A percentile compares a stretch with the other conserved stretches of the same genome.
phyloP scores from a whole-genome alignment of 164 flowering plant genomes.

The Magnolia officinalis region DNA sequence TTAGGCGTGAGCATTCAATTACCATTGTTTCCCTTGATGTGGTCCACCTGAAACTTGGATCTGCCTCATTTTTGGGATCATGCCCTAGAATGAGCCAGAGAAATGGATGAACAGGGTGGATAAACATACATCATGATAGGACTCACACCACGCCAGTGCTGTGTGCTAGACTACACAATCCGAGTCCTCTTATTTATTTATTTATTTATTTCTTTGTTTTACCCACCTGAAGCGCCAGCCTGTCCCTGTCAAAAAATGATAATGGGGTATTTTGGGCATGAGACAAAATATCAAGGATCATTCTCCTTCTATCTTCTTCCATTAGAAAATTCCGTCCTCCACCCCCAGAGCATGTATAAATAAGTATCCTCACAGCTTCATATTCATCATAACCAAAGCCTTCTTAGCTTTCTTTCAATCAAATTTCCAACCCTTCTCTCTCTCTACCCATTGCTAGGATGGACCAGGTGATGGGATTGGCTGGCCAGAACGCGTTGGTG shows the following conservation, averaged over 20 bases:
- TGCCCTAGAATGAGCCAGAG: too few relatives aligned
- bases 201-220: too few relatives aligned
- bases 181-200: too few relatives aligned
- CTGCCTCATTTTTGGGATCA: too few relatives aligned
- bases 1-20: too few relatives aligned
- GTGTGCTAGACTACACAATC: too few relatives aligned
- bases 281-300: not conserved
- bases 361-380: conserved; percentile 3
- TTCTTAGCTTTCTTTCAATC: not conserved
- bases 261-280: not conserved
- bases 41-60: too few relatives aligned
- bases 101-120: too few relatives aligned
- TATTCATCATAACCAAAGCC: conserved; percentile 8
- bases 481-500: conserved; percentile 65
- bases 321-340: conserved; percentile 12
- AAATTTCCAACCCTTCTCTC: too few relatives aligned
- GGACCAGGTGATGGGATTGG: conserved; percentile 27
- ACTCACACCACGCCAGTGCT: too few relatives aligned
- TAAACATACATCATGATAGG: too few relatives aligned
- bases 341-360: conserved; percentile 13
- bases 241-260: conserved; percentile 4
- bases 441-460: conserved; percentile 1
- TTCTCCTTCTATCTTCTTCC: not conserved
- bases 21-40: too few relatives aligned
- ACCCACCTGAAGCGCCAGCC: not conserved